Percentiles rank a stretch among this genome's conserved stretches.
Conservation (phyloP, 768 basidiomycete genomes). For the Cubamyces sp. region DNA sequence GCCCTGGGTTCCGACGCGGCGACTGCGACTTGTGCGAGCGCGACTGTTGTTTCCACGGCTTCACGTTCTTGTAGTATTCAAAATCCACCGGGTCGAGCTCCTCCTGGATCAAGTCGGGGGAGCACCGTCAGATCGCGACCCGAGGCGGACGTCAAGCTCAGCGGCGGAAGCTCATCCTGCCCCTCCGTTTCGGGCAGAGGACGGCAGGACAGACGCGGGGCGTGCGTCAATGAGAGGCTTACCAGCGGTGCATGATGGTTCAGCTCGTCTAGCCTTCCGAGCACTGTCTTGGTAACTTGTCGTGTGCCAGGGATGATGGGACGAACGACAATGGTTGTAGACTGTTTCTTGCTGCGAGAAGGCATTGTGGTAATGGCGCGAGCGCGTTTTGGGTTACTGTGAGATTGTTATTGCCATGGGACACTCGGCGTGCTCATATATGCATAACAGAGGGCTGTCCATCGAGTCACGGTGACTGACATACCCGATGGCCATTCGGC, state of each 20-base stretch:
- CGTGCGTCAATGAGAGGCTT: background rate
- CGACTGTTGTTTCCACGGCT: conserved; percentile 15
- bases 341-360: conserved; percentile 15
- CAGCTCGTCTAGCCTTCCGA: conserved; percentile 9
- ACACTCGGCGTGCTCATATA: background rate
- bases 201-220: background rate
- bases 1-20: conserved; percentile 3
- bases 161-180: background rate
- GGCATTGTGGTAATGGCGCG: conserved; percentile 1
- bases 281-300: conserved; percentile 3
- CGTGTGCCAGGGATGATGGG: conserved; percentile 11
- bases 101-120: background rate
- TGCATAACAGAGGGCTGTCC: background rate
- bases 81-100: conserved; percentile 3
- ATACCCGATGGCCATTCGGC: too few species aligned
- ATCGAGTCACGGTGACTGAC: too few species aligned
- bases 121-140: background rate
- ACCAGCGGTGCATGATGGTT: conserved; percentile 15
- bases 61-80: background rate
- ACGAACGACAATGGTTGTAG: conserved; percentile 10
- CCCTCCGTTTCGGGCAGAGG: background rate
- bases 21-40: background rate
- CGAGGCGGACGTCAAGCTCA: background rate
- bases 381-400: background rate
- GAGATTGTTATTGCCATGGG: background rate